Evolutionary conservation across 2,329 filamentous ascomycete genomes (phyloP), one percentile per base, ranked within the genome.

Genomic region (Orbilia ellipsospora): DNA sequence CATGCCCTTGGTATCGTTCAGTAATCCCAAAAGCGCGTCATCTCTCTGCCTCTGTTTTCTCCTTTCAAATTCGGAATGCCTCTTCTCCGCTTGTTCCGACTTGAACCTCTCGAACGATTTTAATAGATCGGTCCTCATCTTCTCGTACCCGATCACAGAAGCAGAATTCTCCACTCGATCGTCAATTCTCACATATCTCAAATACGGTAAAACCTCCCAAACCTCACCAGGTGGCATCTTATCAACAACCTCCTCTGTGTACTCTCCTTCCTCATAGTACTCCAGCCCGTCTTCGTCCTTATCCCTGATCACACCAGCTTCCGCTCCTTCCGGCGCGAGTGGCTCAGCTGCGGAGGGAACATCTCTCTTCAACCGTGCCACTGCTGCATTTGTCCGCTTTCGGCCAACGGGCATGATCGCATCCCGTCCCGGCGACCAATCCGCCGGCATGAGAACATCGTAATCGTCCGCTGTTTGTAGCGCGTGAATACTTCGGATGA

Each of bases 71-170:
- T 57, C 36, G 13, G 6, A 12, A n/a, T 36, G 4, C 28, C 52
- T 16, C 28, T 75, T 69, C 26, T 75, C 72, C 6, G 45, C 50
- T n/a, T 60, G 63, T 10, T 75, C 59, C 55, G 40, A 23, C 23
- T 75, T 75, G 45, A 61, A 75, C 15, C 44, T 63, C 23, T 75
- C 72, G 44, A 75, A 75, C 16, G 52, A 54, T n/a, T 64, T 57
- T 4, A 75, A 40, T n/a, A 75, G 13, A 36, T 75, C 72, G 2
- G 57, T 68, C 15, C 48, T 56, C 72, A 75, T 75, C 36, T 64
- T 64, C 48, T 75, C 72, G 15, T 75, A 75, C n/a, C 72, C 72
- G 15, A 75, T 75, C 36, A 75, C 61, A 12, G 64, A 69, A 5
- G 65, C 66, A 12, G 72, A 69, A 48, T 75, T 75, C 2, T 75